A percentile compares a stretch with the other conserved stretches of the same genome.
Conservation (phyloP, 257 asterid genomes). For the Solanum paucissectum region DNA sequence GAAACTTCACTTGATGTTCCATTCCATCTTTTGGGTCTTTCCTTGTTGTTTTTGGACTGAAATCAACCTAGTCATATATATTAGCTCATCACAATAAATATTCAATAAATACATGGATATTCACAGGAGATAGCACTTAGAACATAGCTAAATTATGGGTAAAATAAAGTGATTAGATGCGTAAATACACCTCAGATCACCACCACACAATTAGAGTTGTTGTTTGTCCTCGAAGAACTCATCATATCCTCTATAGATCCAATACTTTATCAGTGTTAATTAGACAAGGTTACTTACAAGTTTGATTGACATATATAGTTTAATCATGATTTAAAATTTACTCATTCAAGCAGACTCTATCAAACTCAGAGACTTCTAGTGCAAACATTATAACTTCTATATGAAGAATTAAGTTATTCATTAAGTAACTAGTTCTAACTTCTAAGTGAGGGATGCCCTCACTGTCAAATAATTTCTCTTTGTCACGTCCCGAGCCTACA, state of each 20-base stretch:
- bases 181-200: background rate
- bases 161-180: background rate
- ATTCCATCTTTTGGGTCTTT: background rate
- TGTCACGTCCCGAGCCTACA: no score
- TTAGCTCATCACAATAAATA: background rate
- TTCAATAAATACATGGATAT: no score
- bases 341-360: background rate
- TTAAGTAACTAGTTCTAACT: background rate
- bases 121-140: background rate
- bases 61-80: background rate
- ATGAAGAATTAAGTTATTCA: background rate
- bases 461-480: background rate
- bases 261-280: no score
- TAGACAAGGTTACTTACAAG: no score
- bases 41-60: background rate
- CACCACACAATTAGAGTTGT: no score
- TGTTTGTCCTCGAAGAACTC: no score
- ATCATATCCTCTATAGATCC: no score
- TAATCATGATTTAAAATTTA: background rate
- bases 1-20: background rate
- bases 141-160: background rate
- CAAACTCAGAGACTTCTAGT: background rate
- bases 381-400: background rate
- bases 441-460: background rate
- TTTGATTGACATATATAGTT: no score